Conservation (phyloP, 148 eudicot genomes). For the Fagopyrum homotropicum region DNA sequence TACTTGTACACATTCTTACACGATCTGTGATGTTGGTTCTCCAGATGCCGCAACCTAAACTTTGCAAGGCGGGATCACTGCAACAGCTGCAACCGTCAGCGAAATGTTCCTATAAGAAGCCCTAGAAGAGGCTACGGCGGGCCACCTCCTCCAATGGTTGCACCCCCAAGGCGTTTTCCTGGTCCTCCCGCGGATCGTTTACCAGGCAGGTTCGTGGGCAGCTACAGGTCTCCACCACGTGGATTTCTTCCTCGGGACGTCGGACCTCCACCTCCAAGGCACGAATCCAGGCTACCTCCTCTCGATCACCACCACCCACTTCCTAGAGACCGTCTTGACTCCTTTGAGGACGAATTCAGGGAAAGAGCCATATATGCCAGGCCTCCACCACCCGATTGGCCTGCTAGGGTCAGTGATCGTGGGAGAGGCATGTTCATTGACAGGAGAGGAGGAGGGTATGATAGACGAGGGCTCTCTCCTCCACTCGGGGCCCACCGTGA, state of each 20-base stretch:
- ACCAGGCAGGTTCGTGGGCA: slow-evolving; percentile 50
- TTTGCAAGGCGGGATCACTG: slow-evolving; percentile 88
- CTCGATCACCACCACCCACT: slow-evolving; percentile 29
- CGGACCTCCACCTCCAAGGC: slow-evolving; percentile 48
- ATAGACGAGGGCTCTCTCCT: slow-evolving; percentile 50
- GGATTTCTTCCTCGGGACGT: slow-evolving; percentile 45
- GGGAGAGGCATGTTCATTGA: slow-evolving; percentile 45
- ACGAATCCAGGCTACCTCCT: slow-evolving; percentile 53
- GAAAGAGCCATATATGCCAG: slow-evolving; percentile 65
- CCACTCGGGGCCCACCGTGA: slow-evolving; percentile 38
- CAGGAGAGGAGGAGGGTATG: slow-evolving; percentile 48
- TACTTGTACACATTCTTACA: neutral
- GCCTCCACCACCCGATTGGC: slow-evolving; percentile 51
- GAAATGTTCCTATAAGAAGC: slow-evolving; percentile 44
- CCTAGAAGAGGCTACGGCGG: slow-evolving; percentile 74
- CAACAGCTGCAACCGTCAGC: slow-evolving; percentile 72
- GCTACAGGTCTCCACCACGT: slow-evolving; percentile 64
- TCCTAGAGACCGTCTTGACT: slow-evolving; percentile 58
- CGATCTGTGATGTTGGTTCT: slow-evolving; percentile 8
- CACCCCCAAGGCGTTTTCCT: slow-evolving; percentile 53
- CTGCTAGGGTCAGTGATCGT: slow-evolving; percentile 44
- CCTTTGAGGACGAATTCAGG: slow-evolving; percentile 56
- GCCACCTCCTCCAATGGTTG: slow-evolving; percentile 44
- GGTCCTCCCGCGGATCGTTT: slow-evolving; percentile 58
- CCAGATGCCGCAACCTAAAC: slow-evolving; percentile 81